These are phyloP conservation scores for Kodamaea leandrae DNA, from an alignment of 805 yeast species.

Conservation along the genomic window DNA sequence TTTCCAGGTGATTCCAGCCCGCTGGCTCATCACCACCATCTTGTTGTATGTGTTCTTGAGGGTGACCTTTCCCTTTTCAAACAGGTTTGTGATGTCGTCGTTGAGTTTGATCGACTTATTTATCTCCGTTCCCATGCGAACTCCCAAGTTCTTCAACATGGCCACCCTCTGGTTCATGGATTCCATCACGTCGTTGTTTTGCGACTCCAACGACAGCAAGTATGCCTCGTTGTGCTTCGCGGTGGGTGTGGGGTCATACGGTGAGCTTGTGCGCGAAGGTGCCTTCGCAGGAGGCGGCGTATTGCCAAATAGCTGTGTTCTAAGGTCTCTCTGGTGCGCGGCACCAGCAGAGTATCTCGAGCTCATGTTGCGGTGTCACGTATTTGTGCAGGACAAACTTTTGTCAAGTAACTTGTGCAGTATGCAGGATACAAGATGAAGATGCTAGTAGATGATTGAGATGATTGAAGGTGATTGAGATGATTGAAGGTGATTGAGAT, in stretches of 20 bases:
- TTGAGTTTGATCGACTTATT: constrained; percentile 39
- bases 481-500: background rate
- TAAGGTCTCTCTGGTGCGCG: constrained; percentile 41
- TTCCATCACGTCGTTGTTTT: constrained; percentile 42
- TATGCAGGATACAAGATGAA: too few relatives aligned
- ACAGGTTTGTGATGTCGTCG: constrained; percentile 39
- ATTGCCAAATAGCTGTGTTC: constrained; percentile 37
- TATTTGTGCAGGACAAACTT: background rate
- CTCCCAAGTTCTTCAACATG: constrained; percentile 40
- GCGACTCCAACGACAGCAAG: constrained; percentile 43
- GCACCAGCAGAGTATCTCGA: constrained; percentile 16
- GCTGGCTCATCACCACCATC: constrained; percentile 45
- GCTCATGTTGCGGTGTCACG: constrained; percentile 11
- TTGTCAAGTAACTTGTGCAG: too few relatives aligned
- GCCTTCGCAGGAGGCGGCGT: constrained; percentile 20
- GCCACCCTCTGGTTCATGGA: constrained; percentile 41
- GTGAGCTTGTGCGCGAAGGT: constrained; percentile 31
- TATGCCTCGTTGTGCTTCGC: constrained; percentile 43
- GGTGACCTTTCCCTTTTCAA: constrained; percentile 39
- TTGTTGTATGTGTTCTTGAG: constrained; percentile 42
- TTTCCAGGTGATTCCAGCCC: constrained; percentile 45
- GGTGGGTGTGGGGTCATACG: constrained; percentile 34
- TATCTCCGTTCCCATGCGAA: constrained; percentile 43
- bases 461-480: background rate
- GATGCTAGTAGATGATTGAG: background rate